Evolutionary conservation across 2,329 filamentous ascomycete genomes (phyloP), one percentile per base, ranked within the genome.

Genomic region (Arachnopeziza araneosa): DNA sequence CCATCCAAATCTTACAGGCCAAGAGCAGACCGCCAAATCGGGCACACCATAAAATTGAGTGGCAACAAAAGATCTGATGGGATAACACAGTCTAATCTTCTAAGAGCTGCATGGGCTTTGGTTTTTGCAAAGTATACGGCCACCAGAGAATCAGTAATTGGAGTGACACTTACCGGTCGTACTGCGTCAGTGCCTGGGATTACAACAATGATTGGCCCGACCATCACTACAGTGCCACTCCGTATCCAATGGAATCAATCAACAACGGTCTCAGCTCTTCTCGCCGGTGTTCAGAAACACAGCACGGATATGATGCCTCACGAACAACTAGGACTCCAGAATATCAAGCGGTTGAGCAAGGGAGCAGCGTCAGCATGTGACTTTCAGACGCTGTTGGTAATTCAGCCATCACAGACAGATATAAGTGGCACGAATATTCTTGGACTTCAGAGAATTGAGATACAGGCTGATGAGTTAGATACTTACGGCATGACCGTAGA

Each of bases 281-380:
- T 84, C n/a, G 68, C 77, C 24, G 65, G 68, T 1, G 71, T 83
- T 1, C 79, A 83, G 23, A 70, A 76, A 17, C 72, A 77, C 49
- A 76, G 76, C 0, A 74, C 78, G 0, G 70, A 77, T 8, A 78
- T 80, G 64, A 80, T 83, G 23, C 77, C 78, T 1, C 76, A 81
- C 65, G 77, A 83, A 62, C 81, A 84, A 61, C 70, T 76, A 19
- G 65, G 65, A 7, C 24, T 66, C 19, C 59, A 63, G 30, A 57
- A 54, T 23, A 67, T 67, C 30, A 56, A 51, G 22, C 30, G 30
- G 19, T 50, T 68, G n/a, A 57, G 60, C 10, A 21, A 21, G 10
- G 63, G 64, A 23, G 56, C 58, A 12, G 56, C 52, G 1, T 55
- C 57, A 36, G 64, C 61, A 9, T 67, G 60, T 19, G 57, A 65